Base-by-base conservation (phyloP, 352 stramenopile species). In the Phytophthora brassicae region DNA sequence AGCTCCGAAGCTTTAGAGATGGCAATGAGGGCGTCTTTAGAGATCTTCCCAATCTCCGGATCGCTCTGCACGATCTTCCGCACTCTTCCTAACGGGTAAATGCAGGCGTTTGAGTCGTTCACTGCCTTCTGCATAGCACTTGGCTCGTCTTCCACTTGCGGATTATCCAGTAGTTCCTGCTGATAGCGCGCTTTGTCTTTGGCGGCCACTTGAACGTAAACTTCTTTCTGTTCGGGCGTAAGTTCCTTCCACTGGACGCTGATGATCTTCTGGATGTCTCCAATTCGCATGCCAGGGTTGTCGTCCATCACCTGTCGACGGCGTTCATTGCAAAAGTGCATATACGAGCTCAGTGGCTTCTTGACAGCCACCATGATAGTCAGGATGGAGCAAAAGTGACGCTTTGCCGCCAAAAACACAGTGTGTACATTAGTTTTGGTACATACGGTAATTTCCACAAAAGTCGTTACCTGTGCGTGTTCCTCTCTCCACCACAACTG, bases 11-110 rank as follows among this genome's bases (percentile, higher is more conserved):
- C 91, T 69, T 98, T 98, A 28, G 90, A 77, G 48, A 98, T 95
- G 3, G 97, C 82, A 38, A 97, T 70, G 4, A 96, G 72, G 4
- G 92, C 92, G 68, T 98, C 94, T 35, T 95, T 97, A 17, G 89
- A 97, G 19, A 98, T 69, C 23, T 94, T 95, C 33, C 83, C 79
- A 3, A 97, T 81, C 50, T 98, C 92, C 1, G 91, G 88, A 69
- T 98, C 94, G 35, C 93, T 88, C 68, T 97, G 92, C 42, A 96
- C 84, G 67, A 98, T 97, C 56, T 97, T 97, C 52, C 94, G 90
- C 58, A 98, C 92, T 20, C 95, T 45, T 61, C 76, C 74, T 20
- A 91, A 48, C 9, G 82, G 82, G 31, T 90, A 89, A 14, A 92
- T 33, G 43, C 77, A 89, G 23, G 60, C 63, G 57, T 67, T 84